Conservation (phyloP, 768 basidiomycete species). For the Fomitopsis serialis region DNA sequence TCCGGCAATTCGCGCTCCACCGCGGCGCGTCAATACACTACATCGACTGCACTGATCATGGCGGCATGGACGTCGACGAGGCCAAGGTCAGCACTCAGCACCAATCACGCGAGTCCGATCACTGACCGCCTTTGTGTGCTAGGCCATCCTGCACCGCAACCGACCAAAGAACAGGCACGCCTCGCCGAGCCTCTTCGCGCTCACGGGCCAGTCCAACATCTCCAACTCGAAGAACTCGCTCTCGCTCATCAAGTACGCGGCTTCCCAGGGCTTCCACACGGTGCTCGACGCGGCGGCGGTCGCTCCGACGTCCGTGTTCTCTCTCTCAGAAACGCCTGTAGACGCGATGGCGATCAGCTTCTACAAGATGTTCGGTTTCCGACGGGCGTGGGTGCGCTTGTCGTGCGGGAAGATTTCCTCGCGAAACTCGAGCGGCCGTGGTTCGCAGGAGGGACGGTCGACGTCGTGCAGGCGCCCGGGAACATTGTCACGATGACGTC, state of each 20-base stretch:
- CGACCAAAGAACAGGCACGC: constrained; percentile 39
- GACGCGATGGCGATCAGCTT: constrained; percentile 84
- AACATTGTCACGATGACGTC: constrained; percentile 54
- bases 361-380: constrained; percentile 92
- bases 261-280: constrained; percentile 64
- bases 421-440: constrained; percentile 61
- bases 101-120: not conserved
- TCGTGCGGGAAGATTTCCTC: constrained; percentile 69
- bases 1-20: constrained; percentile 61
- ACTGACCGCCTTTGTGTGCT: not conserved
- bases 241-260: constrained; percentile 57
- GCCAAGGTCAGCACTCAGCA: constrained; percentile 47
- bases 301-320: constrained; percentile 65
- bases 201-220: constrained; percentile 81
- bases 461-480: constrained; percentile 81
- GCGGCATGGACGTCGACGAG: constrained; percentile 53
- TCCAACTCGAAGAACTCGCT: constrained; percentile 70
- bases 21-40: constrained; percentile 58
- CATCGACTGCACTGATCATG: constrained; percentile 55
- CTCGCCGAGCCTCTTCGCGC: constrained; percentile 59
- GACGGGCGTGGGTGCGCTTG: constrained; percentile 75
- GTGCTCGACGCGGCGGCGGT: constrained; percentile 82
- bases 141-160: constrained; percentile 53
- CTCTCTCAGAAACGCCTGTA: constrained; percentile 58
- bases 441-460: constrained; percentile 82